These are phyloP conservation scores for Prunus kanzakura DNA, from an alignment of 306 rosid species.

Conservation along the genomic window DNA sequence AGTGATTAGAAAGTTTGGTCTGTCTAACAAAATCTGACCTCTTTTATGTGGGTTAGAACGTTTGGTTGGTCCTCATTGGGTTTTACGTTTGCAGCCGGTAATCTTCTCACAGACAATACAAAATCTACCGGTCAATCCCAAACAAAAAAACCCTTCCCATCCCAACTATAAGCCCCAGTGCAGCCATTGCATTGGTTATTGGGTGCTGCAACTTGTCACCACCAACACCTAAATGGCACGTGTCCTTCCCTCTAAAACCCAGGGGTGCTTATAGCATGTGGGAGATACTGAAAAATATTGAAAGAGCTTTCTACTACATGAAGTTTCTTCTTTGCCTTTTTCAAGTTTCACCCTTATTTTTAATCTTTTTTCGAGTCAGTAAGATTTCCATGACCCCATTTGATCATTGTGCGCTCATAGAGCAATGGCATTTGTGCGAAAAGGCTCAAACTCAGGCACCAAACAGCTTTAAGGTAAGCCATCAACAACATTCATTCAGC, in stretches of 20 bases:
- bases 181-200: not conserved
- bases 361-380: not conserved
- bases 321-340: conserved; percentile 9
- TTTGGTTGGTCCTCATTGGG: conserved; percentile 28
- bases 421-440: conserved; percentile 6
- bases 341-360: not conserved
- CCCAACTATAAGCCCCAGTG: conserved; percentile 16
- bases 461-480: conserved; percentile 10
- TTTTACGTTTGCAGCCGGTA: conserved; percentile 20
- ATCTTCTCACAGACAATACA: not conserved
- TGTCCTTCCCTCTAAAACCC: not conserved
- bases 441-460: not conserved
- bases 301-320: not conserved
- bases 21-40: conserved; percentile 18
- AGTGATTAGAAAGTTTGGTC: conserved; percentile 31
- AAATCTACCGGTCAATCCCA: conserved; percentile 44
- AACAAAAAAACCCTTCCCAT: conserved; percentile 4
- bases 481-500: not conserved
- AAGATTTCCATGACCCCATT: conserved; percentile 28
- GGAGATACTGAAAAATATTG: not conserved
- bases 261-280: not conserved
- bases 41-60: conserved; percentile 12
- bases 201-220: not conserved
- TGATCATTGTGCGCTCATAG: conserved; percentile 1
- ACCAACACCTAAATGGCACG: not conserved